These are phyloP conservation scores for Fusarium fujikuroi DNA, from an alignment of 2,329 filamentous ascomycete species.

Conservation along the genomic window DNA sequence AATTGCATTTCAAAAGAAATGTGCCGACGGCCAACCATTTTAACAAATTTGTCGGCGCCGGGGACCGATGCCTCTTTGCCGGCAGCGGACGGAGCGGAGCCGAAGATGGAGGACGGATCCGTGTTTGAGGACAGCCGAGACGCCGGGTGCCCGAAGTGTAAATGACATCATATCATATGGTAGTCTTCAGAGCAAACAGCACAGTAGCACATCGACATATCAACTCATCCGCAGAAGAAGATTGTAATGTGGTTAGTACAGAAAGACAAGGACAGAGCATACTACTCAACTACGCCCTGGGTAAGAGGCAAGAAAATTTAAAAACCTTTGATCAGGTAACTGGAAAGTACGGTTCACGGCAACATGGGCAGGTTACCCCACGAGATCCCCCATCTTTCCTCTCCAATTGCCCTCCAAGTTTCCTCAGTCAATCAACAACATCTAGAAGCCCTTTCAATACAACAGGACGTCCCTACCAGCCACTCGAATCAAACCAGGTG, in stretches of 20 bases:
- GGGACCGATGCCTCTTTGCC: background rate
- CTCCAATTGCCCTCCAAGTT: conserved; percentile 1
- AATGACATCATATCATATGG: background rate
- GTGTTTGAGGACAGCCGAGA: background rate
- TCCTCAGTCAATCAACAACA: background rate
- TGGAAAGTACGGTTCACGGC: background rate
- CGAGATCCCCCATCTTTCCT: conserved; percentile 20
- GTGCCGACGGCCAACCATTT: background rate
- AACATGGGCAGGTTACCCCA: conserved; percentile 33
- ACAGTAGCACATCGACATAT: no score
- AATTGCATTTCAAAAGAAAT: no score
- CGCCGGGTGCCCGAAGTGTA: background rate
- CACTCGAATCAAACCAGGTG: background rate
- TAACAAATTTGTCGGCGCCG: background rate
- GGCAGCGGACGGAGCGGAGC: conserved; percentile 4
- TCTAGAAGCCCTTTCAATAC: background rate
- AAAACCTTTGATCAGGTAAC: background rate
- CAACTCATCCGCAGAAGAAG: background rate
- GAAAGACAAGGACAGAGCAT: background rate
- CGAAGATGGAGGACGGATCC: conserved; percentile 3
- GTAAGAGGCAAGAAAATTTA: background rate
- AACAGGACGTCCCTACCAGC: background rate
- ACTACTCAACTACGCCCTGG: background rate
- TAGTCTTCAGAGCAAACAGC: no score
- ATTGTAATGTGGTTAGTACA: background rate